phyloP scores from a whole-genome alignment of 2,329 filamentous ascomycete species.

The Fusarium ramigenum region DNA sequence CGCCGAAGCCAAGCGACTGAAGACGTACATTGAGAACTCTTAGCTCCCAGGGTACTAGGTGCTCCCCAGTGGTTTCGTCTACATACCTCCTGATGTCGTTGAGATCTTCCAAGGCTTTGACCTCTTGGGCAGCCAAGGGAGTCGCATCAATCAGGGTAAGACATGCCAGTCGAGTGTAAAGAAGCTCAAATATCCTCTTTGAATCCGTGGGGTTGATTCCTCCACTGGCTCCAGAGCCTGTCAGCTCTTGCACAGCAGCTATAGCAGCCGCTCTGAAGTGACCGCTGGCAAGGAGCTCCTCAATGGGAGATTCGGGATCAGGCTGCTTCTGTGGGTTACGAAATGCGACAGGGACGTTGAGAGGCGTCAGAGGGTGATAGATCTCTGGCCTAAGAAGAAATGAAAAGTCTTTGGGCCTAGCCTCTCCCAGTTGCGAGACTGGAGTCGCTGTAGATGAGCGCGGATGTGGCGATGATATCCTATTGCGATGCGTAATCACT shows the following conservation, averaged over 20 bases:
- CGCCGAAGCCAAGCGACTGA: conserved; percentile 86
- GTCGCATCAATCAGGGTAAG: conserved; percentile 81
- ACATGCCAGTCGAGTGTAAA: conserved; percentile 85
- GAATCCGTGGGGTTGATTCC: conserved; percentile 64
- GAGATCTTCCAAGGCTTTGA: conserved; percentile 70
- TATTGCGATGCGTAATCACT: conserved; percentile 33
- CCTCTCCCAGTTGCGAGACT: conserved; percentile 45
- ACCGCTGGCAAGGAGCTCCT: conserved; percentile 73
- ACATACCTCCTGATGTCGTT: conserved; percentile 65
- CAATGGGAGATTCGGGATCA: conserved; percentile 69
- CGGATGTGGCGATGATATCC: conserved; percentile 39
- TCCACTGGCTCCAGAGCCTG: conserved; percentile 55
- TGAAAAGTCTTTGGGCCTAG: conserved; percentile 72
- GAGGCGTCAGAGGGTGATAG: conserved; percentile 80
- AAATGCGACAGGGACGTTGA: conserved; percentile 71
- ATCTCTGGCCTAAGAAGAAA: conserved; percentile 83
- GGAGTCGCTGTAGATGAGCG: conserved; percentile 42
- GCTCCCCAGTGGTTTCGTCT: conserved; percentile 62
- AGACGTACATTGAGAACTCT: conserved; percentile 84
- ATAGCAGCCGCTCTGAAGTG: conserved; percentile 85
- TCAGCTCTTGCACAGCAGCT: conserved; percentile 70
- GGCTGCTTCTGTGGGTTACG: conserved; percentile 74
- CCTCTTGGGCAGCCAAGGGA: conserved; percentile 73
- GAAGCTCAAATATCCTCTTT: conserved; percentile 74
- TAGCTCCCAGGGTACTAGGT: conserved; percentile 87